Evolutionary conservation across 441 rosid genomes (phyloP), one percentile per base, ranked within the genome.

Genomic region (Syzygium syzygioides): DNA sequence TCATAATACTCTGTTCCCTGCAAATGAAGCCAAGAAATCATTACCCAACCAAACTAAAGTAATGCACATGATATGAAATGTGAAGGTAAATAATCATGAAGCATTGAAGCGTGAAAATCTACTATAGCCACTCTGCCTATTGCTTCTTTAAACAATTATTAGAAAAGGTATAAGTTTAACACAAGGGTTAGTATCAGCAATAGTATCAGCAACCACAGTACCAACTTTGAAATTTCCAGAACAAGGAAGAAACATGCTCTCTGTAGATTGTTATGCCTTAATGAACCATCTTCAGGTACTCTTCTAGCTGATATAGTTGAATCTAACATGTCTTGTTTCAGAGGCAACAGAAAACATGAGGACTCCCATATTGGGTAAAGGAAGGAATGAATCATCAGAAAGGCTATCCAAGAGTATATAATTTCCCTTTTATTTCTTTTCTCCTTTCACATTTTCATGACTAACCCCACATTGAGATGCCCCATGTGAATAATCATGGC

Each of bases 1-100:
- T 98, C 99, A 89, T 94, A 98, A 91, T 94, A 98, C 91, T 98
- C 99, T 66, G 99, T 98, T 91, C 99, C 99, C 99, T 98, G 96
- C 52, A 89, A 90, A 79, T 92, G 88, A 54, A 91, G 62, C 90
- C 66, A 85, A 80, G 66, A 23, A 19, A 34, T 18, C 32, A 26
- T 62, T 66, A 48, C 34, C 32, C 50, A 48, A 12, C 66, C 52
- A 15, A 76, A 25, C n/a, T 41, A 50, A 23, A 60, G 85, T 8
- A 84, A 14, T 84, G 85, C 86, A 8, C 32, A 62, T 50, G 34
- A 18, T 54, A 17, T 37, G 83, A 76, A n/a, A 41, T 23, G 83
- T 76, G 52, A 76, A 37, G 83, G 52, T 76, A 76, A 41, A 76
- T 23, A 76, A 76, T 23, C n/a, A 76, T 76, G n/a, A 71, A 71